A percentile compares a stretch with the other conserved stretches of the same genome.
Conservation (phyloP, 306 rosid genomes). For the Trifolium subterraneum region DNA sequence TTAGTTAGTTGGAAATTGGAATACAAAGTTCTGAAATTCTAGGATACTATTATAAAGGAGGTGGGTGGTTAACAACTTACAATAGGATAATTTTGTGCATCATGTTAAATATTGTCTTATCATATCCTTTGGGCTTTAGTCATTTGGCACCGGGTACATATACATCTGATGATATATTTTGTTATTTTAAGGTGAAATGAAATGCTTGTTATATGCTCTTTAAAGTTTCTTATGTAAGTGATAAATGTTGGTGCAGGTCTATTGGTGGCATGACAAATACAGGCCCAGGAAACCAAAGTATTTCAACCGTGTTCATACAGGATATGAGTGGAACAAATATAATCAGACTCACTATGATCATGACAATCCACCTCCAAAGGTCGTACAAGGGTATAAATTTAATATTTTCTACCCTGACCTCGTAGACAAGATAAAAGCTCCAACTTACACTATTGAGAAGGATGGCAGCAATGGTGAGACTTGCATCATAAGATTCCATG, state of each 20-base stretch:
- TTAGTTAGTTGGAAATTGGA: not conserved
- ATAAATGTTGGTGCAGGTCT: constrained; percentile 63
- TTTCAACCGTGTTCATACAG: constrained; percentile 95
- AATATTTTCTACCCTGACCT: constrained; percentile 95
- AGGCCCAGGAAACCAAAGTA: constrained; percentile 96
- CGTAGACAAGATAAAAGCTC: constrained; percentile 91
- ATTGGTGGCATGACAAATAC: constrained; percentile 98
- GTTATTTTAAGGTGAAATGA: not conserved
- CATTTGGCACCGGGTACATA: not conserved
- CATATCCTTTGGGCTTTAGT: not conserved
- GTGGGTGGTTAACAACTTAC: not conserved
- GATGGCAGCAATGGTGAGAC: constrained; percentile 88
- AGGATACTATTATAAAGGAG: not conserved
- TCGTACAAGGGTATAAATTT: constrained; percentile 92
- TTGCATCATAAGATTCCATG: constrained; percentile 90
- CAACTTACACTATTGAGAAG: constrained; percentile 81
- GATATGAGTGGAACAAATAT: constrained; percentile 98
- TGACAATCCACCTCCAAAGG: constrained; percentile 96
- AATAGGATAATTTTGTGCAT: not conserved
- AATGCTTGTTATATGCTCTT: not conserved
- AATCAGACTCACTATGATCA: constrained; percentile 98
- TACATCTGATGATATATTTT: not conserved
- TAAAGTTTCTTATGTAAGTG: constrained; percentile 32
- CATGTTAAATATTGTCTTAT: not conserved
- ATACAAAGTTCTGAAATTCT: not conserved